phyloP scores from a whole-genome alignment of 2,329 filamentous ascomycete genomes.

The Xylaria sp. region DNA sequence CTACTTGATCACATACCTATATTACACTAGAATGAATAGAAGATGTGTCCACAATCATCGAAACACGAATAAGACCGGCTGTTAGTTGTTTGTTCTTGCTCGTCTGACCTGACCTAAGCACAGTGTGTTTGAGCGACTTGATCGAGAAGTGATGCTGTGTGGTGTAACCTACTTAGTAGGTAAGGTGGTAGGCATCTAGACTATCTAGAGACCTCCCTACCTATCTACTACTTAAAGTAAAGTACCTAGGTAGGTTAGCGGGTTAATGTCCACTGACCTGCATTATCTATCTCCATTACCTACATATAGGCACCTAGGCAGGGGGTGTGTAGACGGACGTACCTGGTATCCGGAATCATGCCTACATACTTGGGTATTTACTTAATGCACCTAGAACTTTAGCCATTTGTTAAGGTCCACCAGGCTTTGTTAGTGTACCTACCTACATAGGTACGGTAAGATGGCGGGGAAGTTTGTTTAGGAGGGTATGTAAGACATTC shows the following conservation, averaged over 20 bases:
- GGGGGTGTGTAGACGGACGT: not conserved
- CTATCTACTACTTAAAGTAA: too few relatives aligned
- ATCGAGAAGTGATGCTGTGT: not conserved
- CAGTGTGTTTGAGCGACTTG: constrained; percentile 4
- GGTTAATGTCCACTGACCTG: not conserved
- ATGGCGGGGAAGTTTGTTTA: not conserved
- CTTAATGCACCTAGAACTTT: not conserved
- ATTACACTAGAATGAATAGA: not conserved
- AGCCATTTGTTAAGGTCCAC: not conserved
- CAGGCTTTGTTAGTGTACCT: not conserved
- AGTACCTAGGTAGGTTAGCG: not conserved
- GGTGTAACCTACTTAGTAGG: not conserved
- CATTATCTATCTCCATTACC: not conserved
- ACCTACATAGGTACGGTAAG: too few relatives aligned
- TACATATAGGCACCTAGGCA: not conserved
- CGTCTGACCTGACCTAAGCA: constrained; percentile 1
- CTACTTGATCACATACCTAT: not conserved
- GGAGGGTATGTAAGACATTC: too few relatives aligned
- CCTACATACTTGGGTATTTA: not conserved
- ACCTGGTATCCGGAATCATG: not conserved
- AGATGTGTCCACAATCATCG: not conserved
- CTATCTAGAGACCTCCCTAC: too few relatives aligned
- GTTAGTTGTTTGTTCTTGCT: not conserved
- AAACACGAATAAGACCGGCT: not conserved
- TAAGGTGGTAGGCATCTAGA: not conserved